Percentiles rank a stretch among this genome's conserved stretches.
phyloP scores from a whole-genome alignment of 1,139 yeast genomes.

The Lodderomyces elongisporus region DNA sequence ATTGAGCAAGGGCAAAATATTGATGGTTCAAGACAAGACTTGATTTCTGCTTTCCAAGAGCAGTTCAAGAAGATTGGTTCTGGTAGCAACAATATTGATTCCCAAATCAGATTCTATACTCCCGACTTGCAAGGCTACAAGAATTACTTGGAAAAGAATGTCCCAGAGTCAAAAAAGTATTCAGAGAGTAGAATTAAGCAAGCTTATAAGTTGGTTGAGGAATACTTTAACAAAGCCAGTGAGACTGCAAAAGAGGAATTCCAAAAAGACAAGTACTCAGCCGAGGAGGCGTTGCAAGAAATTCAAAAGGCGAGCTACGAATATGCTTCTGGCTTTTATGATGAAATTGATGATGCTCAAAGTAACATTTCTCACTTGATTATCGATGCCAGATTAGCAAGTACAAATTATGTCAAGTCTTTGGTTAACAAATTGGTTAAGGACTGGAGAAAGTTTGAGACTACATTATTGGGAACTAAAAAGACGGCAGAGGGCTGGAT shows the following conservation, averaged over 20 bases:
- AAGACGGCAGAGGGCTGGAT: slow-evolving; percentile 10
- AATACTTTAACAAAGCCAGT: slow-evolving; percentile 40
- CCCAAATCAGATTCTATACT: slow-evolving; percentile 17
- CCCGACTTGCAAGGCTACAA: slow-evolving; percentile 17
- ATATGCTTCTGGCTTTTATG: slow-evolving; percentile 16
- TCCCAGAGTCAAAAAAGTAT: slow-evolving; percentile 8
- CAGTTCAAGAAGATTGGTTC: slow-evolving; percentile 9
- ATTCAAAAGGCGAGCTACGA: slow-evolving; percentile 20
- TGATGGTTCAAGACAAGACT: slow-evolving; percentile 23
- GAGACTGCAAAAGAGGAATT: slow-evolving; percentile 23
- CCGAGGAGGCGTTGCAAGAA: slow-evolving; percentile 20
- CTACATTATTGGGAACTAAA: slow-evolving; percentile 6
- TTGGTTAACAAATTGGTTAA: slow-evolving; percentile 7
- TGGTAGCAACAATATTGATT: slow-evolving; percentile 9
- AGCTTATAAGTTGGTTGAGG: slow-evolving; percentile 23
- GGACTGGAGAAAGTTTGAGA: slow-evolving; percentile 7
- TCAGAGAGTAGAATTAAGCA: slow-evolving; percentile 20
- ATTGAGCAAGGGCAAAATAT: slow-evolving; percentile 19
- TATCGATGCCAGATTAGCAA: slow-evolving; percentile 17
- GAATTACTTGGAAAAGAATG: slow-evolving; percentile 12
- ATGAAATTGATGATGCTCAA: slow-evolving; percentile 12
- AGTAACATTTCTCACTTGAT: slow-evolving; percentile 12
- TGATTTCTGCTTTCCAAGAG: slow-evolving; percentile 14
- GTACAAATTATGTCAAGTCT: slow-evolving; percentile 10
- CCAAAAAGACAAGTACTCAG: slow-evolving; percentile 16